These are phyloP conservation scores for Cystobasidium tubakii DNA, from an alignment of 768 basidiomycete genomes.

Conservation along the genomic window DNA sequence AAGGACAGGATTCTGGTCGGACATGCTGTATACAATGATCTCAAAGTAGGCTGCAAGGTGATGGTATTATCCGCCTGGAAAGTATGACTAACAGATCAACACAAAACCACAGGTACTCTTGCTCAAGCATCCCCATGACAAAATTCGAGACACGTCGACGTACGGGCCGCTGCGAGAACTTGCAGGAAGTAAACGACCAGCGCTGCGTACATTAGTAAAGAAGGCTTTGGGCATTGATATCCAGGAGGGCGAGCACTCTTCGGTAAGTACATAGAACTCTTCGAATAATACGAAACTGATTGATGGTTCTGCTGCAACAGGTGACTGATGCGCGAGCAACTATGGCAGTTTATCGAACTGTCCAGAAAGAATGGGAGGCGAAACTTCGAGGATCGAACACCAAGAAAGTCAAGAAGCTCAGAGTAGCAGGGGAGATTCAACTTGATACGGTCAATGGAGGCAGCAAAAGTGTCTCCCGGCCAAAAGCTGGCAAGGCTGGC, in stretches of 20 bases:
- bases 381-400: slow-evolving; percentile 10
- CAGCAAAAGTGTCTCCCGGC: not conserved
- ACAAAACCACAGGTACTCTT: slow-evolving; percentile 49
- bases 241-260: slow-evolving; percentile 63
- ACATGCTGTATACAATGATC: slow-evolving; percentile 84
- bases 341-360: slow-evolving; percentile 82
- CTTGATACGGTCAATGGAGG: not conserved
- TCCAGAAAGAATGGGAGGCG: slow-evolving; percentile 77
- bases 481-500: not conserved
- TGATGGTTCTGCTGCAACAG: slow-evolving; percentile 51
- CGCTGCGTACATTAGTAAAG: slow-evolving; percentile 70
- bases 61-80: no score
- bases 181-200: slow-evolving; percentile 61
- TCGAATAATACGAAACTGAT: slow-evolving; percentile 58
- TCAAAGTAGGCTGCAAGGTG: slow-evolving; percentile 58
- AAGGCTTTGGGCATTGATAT: slow-evolving; percentile 72
- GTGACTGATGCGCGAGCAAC: slow-evolving; percentile 88
- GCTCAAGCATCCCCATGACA: slow-evolving; percentile 50
- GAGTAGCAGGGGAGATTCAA: not conserved
- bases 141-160: slow-evolving; percentile 51
- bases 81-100: not conserved
- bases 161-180: slow-evolving; percentile 55
- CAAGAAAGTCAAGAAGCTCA: slow-evolving; percentile 7
- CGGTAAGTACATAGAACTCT: slow-evolving; percentile 76
- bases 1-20: slow-evolving; percentile 71